These are phyloP conservation scores for Populus davidiana DNA, from an alignment of 345 rosid species.

Conservation along the genomic window DNA sequence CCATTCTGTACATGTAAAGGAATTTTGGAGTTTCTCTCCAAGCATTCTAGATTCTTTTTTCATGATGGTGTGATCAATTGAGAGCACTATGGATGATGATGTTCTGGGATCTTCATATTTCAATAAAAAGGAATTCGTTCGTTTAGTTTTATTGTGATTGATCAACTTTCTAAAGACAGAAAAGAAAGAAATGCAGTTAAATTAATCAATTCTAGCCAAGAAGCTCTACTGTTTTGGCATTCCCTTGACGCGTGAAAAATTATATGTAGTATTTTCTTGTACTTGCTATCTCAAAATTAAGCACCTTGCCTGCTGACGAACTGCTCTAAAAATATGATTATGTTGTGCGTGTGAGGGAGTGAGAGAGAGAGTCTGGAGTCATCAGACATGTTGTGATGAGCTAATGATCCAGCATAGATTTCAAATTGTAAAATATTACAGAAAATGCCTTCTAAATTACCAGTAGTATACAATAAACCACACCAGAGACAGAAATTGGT, in stretches of 20 bases:
- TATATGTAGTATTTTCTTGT: no score
- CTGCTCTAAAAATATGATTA: no score
- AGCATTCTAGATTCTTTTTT: slow-evolving; percentile 9
- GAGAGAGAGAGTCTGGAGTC: neutral
- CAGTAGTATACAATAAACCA: slow-evolving; percentile 15
- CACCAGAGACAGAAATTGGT: slow-evolving; percentile 22
- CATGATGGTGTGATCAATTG: slow-evolving; percentile 10
- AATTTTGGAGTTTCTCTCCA: slow-evolving; percentile 38
- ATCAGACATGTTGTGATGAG: neutral
- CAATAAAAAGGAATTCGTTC: slow-evolving; percentile 9
- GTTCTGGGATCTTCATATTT: slow-evolving; percentile 11
- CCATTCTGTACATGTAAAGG: slow-evolving; percentile 32
- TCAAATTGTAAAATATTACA: slow-evolving; percentile 8
- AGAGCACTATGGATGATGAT: slow-evolving; percentile 7
- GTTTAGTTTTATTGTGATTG: neutral
- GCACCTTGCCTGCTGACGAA: no score
- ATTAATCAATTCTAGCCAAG: no score
- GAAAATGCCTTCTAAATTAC: slow-evolving; percentile 7
- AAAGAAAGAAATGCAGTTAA: no score
- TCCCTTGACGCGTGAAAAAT: no score
- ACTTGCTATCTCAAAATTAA: no score
- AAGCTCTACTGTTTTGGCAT: no score
- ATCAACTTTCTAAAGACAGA: no score
- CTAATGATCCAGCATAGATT: neutral
- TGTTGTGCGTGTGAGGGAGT: neutral